phyloP scores from a whole-genome alignment of 257 asterid species.

The Coffea eugenioides region DNA sequence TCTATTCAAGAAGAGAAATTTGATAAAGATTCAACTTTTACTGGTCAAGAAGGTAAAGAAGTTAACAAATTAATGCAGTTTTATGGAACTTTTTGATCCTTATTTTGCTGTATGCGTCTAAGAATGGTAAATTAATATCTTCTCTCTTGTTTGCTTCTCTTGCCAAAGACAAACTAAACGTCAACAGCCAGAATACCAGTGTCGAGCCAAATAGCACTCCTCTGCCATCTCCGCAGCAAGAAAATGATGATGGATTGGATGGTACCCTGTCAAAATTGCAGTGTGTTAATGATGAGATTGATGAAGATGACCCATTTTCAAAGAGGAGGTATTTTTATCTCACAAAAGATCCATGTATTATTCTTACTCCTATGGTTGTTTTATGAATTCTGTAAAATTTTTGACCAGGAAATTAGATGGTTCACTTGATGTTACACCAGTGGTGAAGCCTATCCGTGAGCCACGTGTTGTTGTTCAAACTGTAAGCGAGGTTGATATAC shows the following conservation, averaged over 20 bases:
- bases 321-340: constrained; percentile 62
- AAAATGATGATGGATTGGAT: constrained; percentile 58
- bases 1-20: constrained; percentile 71
- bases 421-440: constrained; percentile 59
- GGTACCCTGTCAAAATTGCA: constrained; percentile 53
- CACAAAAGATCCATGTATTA: constrained; percentile 5
- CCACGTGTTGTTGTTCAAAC: constrained; percentile 98
- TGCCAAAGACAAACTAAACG: constrained; percentile 55
- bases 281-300: constrained; percentile 56
- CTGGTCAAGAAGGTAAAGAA: constrained; percentile 69
- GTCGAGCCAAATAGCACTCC: constrained; percentile 64
- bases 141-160: constrained; percentile 15
- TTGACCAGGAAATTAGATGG: constrained; percentile 81
- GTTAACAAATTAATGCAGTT: not conserved
- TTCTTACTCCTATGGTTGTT: constrained; percentile 11
- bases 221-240: constrained; percentile 60
- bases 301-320: constrained; percentile 68
- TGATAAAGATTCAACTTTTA: constrained; percentile 46
- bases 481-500: constrained; percentile 91
- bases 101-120: not conserved
- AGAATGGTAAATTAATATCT: not conserved
- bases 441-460: constrained; percentile 88
- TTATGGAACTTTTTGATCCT: not conserved
- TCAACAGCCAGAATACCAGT: constrained; percentile 28
- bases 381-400: constrained; percentile 9